Evolutionary conservation across 208 protist genomes (phyloP).

Genomic region (Crithidia mellificae): DNA sequence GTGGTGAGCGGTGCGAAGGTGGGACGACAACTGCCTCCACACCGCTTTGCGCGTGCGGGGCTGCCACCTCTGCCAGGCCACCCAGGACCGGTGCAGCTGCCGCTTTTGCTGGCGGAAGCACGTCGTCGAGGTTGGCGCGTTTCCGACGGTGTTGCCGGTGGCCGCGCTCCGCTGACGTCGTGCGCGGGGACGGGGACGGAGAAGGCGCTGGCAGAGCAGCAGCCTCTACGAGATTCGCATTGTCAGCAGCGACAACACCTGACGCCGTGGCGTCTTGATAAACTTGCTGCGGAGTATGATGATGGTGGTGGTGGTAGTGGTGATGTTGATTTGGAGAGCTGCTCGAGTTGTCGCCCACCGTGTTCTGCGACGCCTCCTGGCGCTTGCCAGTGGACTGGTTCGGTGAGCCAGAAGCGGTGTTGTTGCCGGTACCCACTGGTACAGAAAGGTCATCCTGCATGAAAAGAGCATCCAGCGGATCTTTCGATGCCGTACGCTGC

Average conservation of each 20-base stretch:
- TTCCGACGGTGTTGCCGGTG: not conserved
- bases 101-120: not conserved
- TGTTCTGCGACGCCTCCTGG: not conserved
- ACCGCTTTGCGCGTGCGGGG: too few species aligned
- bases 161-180: not conserved
- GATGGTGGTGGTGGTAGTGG: not conserved
- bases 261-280: not conserved
- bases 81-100: not conserved
- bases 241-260: not conserved
- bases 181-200: not conserved
- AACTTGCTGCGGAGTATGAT: too few species aligned
- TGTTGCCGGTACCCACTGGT: not conserved
- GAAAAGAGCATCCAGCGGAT: not conserved
- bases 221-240: too few species aligned
- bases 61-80: too few species aligned
- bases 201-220: too few species aligned
- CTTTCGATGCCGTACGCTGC: not conserved
- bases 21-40: not conserved
- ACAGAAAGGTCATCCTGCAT: not conserved
- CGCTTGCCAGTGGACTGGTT: too few species aligned
- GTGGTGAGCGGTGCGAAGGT: not conserved
- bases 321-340: not conserved
- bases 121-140: not conserved
- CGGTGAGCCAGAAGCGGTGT: not conserved
- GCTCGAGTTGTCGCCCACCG: not conserved